These are phyloP conservation scores for Rhizopogon sp. DNA, from an alignment of 768 basidiomycete species.

Conservation along the genomic window DNA sequence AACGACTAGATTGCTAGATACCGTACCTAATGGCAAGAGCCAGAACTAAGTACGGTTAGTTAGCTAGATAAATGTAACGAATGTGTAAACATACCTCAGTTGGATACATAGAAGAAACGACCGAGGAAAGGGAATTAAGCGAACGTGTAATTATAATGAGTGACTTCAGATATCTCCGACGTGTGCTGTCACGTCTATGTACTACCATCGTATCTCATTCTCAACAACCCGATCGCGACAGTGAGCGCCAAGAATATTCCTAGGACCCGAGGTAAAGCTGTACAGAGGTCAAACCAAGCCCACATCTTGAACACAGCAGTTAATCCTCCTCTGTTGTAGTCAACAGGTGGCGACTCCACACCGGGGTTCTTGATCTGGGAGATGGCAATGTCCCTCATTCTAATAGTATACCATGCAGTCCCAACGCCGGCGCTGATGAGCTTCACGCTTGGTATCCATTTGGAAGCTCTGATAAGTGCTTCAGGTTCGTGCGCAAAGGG, in stretches of 20 bases:
- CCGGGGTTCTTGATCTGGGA: constrained; percentile 3
- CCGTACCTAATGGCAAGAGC: too few relatives aligned
- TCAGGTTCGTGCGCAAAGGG: constrained; percentile 38
- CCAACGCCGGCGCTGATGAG: constrained; percentile 61
- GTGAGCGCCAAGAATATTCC: neutral
- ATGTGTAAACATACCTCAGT: too few relatives aligned
- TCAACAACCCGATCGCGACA: neutral
- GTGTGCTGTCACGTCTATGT: too few relatives aligned
- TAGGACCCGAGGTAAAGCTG: neutral
- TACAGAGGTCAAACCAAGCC: constrained; percentile 31
- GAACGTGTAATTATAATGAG: too few relatives aligned
- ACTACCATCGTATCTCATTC: too few relatives aligned
- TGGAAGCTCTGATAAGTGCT: constrained; percentile 14
- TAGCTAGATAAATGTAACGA: too few relatives aligned
- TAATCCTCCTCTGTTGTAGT: constrained; percentile 30
- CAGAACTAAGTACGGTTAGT: too few relatives aligned
- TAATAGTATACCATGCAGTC: constrained; percentile 64
- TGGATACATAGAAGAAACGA: too few relatives aligned
- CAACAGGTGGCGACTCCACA: constrained; percentile 7
- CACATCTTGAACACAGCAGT: constrained; percentile 41
- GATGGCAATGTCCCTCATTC: constrained; percentile 47
- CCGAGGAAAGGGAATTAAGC: too few relatives aligned
- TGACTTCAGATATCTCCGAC: too few relatives aligned
- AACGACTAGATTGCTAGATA: too few relatives aligned
- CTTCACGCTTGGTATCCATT: constrained; percentile 40